phyloP scores from a whole-genome alignment of 257 asterid species.

The Gynochthodes officinalis region DNA sequence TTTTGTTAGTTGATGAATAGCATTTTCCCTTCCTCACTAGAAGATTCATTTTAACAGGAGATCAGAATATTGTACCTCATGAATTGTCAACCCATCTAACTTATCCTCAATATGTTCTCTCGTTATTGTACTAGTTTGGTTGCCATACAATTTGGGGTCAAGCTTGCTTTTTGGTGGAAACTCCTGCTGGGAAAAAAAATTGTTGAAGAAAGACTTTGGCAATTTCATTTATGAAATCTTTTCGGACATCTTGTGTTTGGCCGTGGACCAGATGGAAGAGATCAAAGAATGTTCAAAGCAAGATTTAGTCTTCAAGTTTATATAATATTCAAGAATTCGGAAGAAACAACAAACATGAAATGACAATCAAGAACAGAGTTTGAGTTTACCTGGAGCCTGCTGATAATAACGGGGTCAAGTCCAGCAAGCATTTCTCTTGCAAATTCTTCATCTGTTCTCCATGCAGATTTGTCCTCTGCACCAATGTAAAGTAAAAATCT shows the following conservation, averaged over 20 bases:
- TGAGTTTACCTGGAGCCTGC: constrained; percentile 51
- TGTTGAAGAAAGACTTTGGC: neutral
- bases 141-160: constrained; percentile 49
- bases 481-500: neutral
- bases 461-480: constrained; percentile 55
- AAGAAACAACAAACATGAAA: too few relatives aligned
- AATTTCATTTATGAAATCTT: too few relatives aligned
- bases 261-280: neutral
- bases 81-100: constrained; percentile 49
- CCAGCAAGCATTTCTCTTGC: constrained; percentile 81
- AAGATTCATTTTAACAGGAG: too few relatives aligned
- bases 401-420: constrained; percentile 54
- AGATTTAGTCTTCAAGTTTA: neutral
- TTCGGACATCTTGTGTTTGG: neutral
- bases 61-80: constrained; percentile 35
- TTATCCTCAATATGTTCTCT: constrained; percentile 40
- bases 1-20: too few relatives aligned
- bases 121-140: constrained; percentile 52
- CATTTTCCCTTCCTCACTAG: too few relatives aligned
- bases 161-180: constrained; percentile 71
- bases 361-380: neutral
- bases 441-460: constrained; percentile 81
- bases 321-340: neutral
- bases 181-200: constrained; percentile 36
- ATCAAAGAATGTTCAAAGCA: neutral